Evolutionary conservation across 2,329 filamentous ascomycete genomes (phyloP), one percentile per base, ranked within the genome.

Genomic region (Aspergillus flavus): DNA sequence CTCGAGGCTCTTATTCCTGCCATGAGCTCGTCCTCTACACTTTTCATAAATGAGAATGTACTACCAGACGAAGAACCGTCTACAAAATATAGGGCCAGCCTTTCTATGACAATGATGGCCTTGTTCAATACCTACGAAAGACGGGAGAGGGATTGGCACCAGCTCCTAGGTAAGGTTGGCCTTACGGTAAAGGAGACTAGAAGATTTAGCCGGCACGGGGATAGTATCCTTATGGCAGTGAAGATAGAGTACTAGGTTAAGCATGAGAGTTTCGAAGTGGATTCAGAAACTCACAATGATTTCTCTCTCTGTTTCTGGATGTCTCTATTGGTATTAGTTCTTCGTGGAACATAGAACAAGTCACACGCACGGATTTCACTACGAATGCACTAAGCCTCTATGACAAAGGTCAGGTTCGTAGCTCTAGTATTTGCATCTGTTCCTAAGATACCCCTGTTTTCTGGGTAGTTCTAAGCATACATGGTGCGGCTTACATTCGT

Each of bases 81-180:
- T 21, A 23, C 45, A 6, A 32, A 52, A 28, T 41, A 41, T 30
- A 50, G 28, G 16, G 43, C 28, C 11, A 43, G 30, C 21, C 10
- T 59, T 36, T 34, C 34, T 19, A 36, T 54, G 21, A 26, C 28
- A 23, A 43, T 59, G 48, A n/a, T 54, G 48, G 46, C 34, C n/a
- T 23, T 50, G n/a, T 59, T 59, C 23, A 52, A 50, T n/a, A 34
- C 32, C 4, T 45, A 48, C 11, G 57, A 59, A 16, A 30, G 57
- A 21, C 45, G 45, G n/a, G 21, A 54, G 34, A 14, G n/a, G 14
- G n/a, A 41, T 39, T 59, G 57, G 57, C 30, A 36, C 48, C 23
- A 14, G n/a, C 48, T 59, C 23, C 34, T 53, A n/a, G 48, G 12
- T 10, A 34, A 32, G 39, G 32, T 34, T 46, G 48, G 58, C 6